Evolutionary conservation across 176 grass and related monocot genomes (phyloP), one percentile per base, ranked within the genome.

Genomic region (Triticum urartu): DNA sequence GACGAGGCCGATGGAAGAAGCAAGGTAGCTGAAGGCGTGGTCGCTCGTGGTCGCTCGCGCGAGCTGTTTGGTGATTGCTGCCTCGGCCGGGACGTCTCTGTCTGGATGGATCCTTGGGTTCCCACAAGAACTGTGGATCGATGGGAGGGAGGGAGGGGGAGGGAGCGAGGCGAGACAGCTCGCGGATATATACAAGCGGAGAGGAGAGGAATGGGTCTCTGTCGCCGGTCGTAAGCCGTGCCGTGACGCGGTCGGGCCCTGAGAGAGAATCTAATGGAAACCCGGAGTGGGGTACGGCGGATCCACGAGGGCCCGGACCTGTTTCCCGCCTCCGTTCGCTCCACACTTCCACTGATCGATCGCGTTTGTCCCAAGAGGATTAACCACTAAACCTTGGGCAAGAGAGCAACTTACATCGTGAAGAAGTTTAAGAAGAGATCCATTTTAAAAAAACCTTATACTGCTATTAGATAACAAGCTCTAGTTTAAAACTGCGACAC

Each of bases 111-210:
- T 91, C 85, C 85, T 73, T 62, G 85, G 89, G 81, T 59, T 84
- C 81, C 89, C 89, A 87, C 75, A 50, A 5, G 18, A 90, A 90
- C 85, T 84, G 85, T 91, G 67, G 81, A 79, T 64, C 40, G 81
- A 87, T 76, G 85, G 75, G 80, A 48, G 11, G 68, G 81, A 26
- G 67, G 26, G 36, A 11, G 60, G 47, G 36, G 73, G 80, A 39
- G 61, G 81, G 13, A 68, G 36, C 9, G 24, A 66, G 72, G 68
- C 18, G 3, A 38, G 18, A 81, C 28, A 75, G 38, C 38, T 22
- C 30, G 45, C 72, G 80, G 36, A 45, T 72, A 73, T 73, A 83
- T 82, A 71, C 11, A 58, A 20, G 25, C 17, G 22, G 21, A 26
- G 54, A n/a, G 34, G 12, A 7, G 13, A 17, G 12, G 2, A 40